phyloP scores from a whole-genome alignment of 164 flowering plant genomes.

The Santalum album region DNA sequence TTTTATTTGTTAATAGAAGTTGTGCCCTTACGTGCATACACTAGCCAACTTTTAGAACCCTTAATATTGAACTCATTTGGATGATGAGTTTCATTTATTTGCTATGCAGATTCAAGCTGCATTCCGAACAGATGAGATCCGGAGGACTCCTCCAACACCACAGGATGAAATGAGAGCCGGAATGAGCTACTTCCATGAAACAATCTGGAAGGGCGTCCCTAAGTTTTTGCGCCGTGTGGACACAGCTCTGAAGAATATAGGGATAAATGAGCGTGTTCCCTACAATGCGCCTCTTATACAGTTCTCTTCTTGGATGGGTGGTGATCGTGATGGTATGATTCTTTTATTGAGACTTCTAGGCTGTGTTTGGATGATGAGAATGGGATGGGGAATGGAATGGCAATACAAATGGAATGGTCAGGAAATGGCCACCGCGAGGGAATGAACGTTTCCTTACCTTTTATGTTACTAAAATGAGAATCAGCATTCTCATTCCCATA shows the following conservation, averaged over 20 bases:
- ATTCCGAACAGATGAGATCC: conserved; percentile 94
- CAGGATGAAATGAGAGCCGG: conserved; percentile 99
- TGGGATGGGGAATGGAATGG: no score
- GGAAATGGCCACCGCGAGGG: no score
- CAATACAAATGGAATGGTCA: no score
- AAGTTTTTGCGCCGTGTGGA: conserved; percentile 91
- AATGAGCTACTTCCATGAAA: conserved; percentile 99
- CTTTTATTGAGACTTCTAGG: conserved; percentile 4
- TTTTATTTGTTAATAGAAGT: no score
- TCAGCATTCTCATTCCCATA: no score
- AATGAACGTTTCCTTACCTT: no score
- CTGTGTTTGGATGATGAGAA: no score
- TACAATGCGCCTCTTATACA: conserved; percentile 96
- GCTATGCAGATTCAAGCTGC: conserved; percentile 90
- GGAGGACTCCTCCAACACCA: conserved; percentile 94
- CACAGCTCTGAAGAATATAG: conserved; percentile 94
- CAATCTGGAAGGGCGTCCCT: conserved; percentile 98
- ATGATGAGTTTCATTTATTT: conserved; percentile 1
- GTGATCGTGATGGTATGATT: conserved; percentile 93
- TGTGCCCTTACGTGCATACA: no score
- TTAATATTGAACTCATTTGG: neutral
- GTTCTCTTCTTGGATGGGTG: conserved; percentile 99
- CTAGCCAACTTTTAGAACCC: neutral
- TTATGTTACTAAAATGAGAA: no score
- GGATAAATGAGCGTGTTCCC: conserved; percentile 91